A percentile compares a stretch with the other conserved stretches of the same genome.
These are phyloP conservation scores for Pluteus cervinus DNA, from an alignment of 768 basidiomycete species.

Conservation along the genomic window DNA sequence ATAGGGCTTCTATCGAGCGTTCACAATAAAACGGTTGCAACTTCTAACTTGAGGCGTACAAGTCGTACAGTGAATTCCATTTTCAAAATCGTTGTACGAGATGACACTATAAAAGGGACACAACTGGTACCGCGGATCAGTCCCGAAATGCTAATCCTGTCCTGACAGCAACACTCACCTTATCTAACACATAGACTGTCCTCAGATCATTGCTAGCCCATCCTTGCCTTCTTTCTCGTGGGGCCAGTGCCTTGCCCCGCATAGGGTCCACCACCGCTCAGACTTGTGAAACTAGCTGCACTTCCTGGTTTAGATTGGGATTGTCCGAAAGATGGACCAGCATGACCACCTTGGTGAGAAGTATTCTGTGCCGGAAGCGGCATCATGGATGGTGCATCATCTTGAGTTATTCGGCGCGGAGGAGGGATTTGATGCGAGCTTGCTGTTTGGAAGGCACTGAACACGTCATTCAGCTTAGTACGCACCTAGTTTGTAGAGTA, in stretches of 20 bases:
- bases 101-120: too few species aligned
- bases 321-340: conserved; percentile 42
- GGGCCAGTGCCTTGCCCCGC: conserved; percentile 28
- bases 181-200: too few species aligned
- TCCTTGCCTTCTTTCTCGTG: conserved; percentile 55
- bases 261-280: conserved; percentile 47
- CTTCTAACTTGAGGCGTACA: too few species aligned
- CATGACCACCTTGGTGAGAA: conserved; percentile 32
- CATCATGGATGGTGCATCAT: conserved; percentile 88
- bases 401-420: conserved; percentile 83
- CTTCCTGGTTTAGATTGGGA: conserved; percentile 57
- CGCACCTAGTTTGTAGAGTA: conserved; percentile 5
- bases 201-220: conserved; percentile 29
- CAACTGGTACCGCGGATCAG: too few species aligned
- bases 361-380: conserved; percentile 46
- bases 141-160: too few species aligned
- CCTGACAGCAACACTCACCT: too few species aligned
- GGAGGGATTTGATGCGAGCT: conserved; percentile 71
- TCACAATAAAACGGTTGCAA: too few species aligned
- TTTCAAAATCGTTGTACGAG: too few species aligned
- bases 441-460: conserved; percentile 70
- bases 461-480: not conserved
- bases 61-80: too few species aligned
- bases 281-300: conserved; percentile 55
- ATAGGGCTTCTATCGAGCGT: too few species aligned